phyloP scores from a whole-genome alignment of 306 rosid genomes.

The Acacia acuminata region DNA sequence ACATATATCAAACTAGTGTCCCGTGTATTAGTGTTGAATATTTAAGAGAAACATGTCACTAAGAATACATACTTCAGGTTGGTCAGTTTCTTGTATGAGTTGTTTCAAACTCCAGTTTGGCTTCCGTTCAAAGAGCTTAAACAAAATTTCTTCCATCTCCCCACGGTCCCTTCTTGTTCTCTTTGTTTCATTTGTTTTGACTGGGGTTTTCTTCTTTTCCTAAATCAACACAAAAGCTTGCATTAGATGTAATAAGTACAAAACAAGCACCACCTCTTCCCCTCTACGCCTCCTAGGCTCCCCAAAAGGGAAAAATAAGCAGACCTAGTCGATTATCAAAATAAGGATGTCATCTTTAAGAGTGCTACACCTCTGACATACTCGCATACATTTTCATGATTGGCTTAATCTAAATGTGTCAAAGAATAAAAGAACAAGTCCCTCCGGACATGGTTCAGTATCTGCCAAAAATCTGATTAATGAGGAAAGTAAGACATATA shows the following conservation, averaged over 20 bases:
- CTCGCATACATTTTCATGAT: not conserved
- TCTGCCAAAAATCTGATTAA: not conserved
- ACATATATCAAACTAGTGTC: slow-evolving; percentile 8
- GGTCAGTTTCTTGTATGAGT: slow-evolving; percentile 84
- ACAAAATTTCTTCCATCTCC: slow-evolving; percentile 84
- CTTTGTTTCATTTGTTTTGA: slow-evolving; percentile 59
- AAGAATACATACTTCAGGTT: slow-evolving; percentile 79
- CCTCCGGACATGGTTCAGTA: not conserved
- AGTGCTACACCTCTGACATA: not conserved
- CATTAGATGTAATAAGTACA: slow-evolving; percentile 20
- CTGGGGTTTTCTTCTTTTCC: slow-evolving; percentile 77
- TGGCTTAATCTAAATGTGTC: not conserved
- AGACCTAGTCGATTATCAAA: not conserved
- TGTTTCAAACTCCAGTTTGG: slow-evolving; percentile 78
- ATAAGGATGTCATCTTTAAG: not conserved
- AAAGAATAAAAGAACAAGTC: not conserved
- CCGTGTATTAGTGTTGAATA: slow-evolving; percentile 22
- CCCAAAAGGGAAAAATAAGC: not conserved
- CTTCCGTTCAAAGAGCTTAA: slow-evolving; percentile 81
- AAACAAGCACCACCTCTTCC: not conserved
- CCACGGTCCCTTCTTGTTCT: slow-evolving; percentile 85
- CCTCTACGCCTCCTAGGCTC: not conserved
- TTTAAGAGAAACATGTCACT: slow-evolving; percentile 20
- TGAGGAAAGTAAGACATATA: slow-evolving; percentile 36
- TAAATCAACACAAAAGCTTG: slow-evolving; percentile 40